Evolutionary conservation across 1,139 yeast genomes (phyloP), one percentile per base, ranked within the genome.

Genomic region (Meyerozyma smithsonii): DNA sequence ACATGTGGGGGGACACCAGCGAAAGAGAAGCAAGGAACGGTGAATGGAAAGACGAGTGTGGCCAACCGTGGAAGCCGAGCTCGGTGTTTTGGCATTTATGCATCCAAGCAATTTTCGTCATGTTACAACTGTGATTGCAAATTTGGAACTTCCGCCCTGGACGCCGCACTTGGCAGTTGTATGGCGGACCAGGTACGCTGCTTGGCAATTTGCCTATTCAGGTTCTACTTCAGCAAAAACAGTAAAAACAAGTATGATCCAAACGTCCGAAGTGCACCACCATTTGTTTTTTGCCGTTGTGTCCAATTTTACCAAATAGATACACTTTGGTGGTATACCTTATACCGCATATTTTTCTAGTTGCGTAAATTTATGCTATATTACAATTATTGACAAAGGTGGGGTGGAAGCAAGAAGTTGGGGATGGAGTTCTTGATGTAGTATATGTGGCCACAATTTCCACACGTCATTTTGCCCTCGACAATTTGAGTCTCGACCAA

Each of bases 391-490:
- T 21, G 28, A 15, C 50, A 48, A 51, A 92, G 72, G 61, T 92
- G 97, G 15, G 98, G 97, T 35, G 98, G 97, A 39, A 92, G 74
- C 45, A 92, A 69, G 62, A 92, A 86, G 70, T 92, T 92, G 37
- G 99, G 97, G 52, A 92, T 89, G 42, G 92, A 80, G 69, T 89
- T 90, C 64, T 90, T 90, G 64, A 92, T 86, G 64, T 84, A 79
- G 64, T 90, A 94, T 12, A 85, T 71, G 59, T 92, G 97, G 1
- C 79, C 81, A 60, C 99, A 92, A 62, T 82, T 84, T 21, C 77
- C 72, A 60, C 99, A 92, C 14, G 72, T 69, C 97, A 92, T 89
- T 54, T 81, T 79, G 3, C 98, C 99, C 51, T 89, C 92, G 15
- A 73, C 61, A 42, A 92, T 86, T 48, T 83, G 89, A 1, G 97